Evolutionary conservation across 2,329 filamentous ascomycete species (phyloP), one percentile per base, ranked within the genome.

Genomic region (Fusarium albosuccineum): DNA sequence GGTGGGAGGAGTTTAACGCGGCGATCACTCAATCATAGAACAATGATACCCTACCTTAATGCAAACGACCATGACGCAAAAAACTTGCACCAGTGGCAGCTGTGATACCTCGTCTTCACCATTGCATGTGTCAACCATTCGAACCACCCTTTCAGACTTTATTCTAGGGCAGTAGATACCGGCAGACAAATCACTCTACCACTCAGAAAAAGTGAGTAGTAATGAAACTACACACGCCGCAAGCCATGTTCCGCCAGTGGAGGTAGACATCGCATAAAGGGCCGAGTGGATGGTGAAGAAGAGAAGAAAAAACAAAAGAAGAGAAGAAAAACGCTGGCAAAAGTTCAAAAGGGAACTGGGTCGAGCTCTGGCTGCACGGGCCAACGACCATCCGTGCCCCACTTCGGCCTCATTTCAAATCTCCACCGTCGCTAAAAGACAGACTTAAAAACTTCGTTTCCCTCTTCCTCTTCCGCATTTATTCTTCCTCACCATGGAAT

Each of bases 161-260:
- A 89, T 87, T 93, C 91, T 86, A 92, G 89, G 89, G 91, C 89
- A 92, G 91, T 90, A 93, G 91, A 93, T 93, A 93, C 91, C 90
- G 89, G 89, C 88, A 85, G 90, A 87, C 79, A 75, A 73, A 66
- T 87, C 79, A 71, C 81, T 92, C 88, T 92, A 78, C 85, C 89
- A 86, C 89, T 84, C 86, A 83, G 57, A 60, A 33, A 63, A 70
- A 81, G 81, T 78, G 65, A 71, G 70, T 78, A 79, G 78, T 78
- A 79, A 74, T 77, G 80, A 87, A 87, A 81, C 87, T 86, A 86
- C 86, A 86, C 72, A 66, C 70, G 69, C 70, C 73, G 54, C 68
- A 55, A 51, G 57, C 72, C 72, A 73, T 71, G 56, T 67, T 72
- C 70, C 62, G 64, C 66, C 49, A 67, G 63, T 68, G 60, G 63